Base-by-base conservation (phyloP, 768 basidiomycete species). In the Suillus occidentalis region DNA sequence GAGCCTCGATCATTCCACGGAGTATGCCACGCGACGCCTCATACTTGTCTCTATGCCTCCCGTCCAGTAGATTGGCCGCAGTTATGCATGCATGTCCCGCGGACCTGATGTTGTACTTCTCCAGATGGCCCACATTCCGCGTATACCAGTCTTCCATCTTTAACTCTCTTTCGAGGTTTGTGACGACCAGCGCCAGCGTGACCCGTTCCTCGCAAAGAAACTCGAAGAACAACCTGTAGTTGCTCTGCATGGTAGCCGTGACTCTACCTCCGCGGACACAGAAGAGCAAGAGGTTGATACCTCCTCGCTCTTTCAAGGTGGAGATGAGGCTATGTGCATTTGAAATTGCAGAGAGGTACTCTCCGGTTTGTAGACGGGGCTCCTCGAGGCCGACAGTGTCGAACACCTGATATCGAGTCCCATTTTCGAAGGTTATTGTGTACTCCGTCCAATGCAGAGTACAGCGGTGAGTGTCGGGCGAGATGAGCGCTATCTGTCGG, bases 1-100 rank as follows among this genome's bases (percentile, higher is more conserved):
- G n/a, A 16, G 56, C 37, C 22, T 39, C 14, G 10, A 57, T 37
- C 14, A 57, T 22, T 6, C 14, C 16, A 57, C 37, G 4, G n/a
- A 57, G 13, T 57, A 22, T 39, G 39, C 20, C 60, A 61, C 60
- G 75, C 39, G 80, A 82, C 63, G 76, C 70, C 10, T 67, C 58
- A 52, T 79, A 81, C 63, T 80, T 81, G 22, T 4, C n/a, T 16
- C 70, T 68, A 18, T 72, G 73, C 56, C 67, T 72, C 64, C 74
- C 75, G 1, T 66, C 68, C 40, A 71, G 37, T 10, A 22, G 34
- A 25, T 18, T 58, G 8, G 56, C 73, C 6, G 80, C 78, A 2
- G 81, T 82, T 63, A 83, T 72, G 64, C 83, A 83, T 10, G 80
- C 82, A 8, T 80, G 76, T 1, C 76, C 79, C 25, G 67, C 66